Percentiles rank a stretch among this genome's conserved stretches.
These are phyloP conservation scores for Polyporus tsugae DNA, from an alignment of 1,284 basidiomycete species.

Conservation along the genomic window DNA sequence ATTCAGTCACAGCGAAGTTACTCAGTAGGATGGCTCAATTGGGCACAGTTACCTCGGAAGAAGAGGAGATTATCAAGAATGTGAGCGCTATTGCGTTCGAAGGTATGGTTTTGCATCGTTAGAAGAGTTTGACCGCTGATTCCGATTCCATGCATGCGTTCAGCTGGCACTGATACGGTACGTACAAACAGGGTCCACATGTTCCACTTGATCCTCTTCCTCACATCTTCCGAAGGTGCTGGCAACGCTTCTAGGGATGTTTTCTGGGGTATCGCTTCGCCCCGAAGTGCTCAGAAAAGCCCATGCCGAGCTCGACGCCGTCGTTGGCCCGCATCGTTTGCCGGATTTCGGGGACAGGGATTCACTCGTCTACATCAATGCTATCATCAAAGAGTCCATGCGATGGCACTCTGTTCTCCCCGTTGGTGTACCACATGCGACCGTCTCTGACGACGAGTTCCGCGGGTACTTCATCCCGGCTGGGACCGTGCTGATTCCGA, in stretches of 20 bases:
- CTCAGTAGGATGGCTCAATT: background rate
- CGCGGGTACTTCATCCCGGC: constrained; percentile 30
- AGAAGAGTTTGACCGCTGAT: background rate
- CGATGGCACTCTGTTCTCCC: constrained; percentile 17
- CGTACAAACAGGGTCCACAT: background rate
- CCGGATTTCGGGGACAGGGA: constrained; percentile 42
- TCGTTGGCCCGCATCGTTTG: constrained; percentile 41
- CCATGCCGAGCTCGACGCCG: constrained; percentile 43
- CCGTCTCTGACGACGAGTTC: constrained; percentile 6
- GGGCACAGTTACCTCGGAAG: background rate
- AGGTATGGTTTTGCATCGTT: background rate
- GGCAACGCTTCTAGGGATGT: constrained; percentile 18
- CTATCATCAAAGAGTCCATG: constrained; percentile 43
- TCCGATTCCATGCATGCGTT: background rate
- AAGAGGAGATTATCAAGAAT: constrained; percentile 13
- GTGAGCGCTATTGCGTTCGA: constrained; percentile 10
- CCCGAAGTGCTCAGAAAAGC: constrained; percentile 42
- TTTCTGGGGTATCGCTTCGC: constrained; percentile 38
- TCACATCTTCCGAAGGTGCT: background rate
- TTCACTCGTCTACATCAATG: constrained; percentile 42
- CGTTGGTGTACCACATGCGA: constrained; percentile 10
- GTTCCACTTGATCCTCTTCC: too few relatives aligned
- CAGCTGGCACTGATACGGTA: constrained; percentile 30
- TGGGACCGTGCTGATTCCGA: constrained; percentile 27
- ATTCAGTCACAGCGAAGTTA: constrained; percentile 3